Evolutionary conservation across 2,329 filamentous ascomycete species (phyloP).

Genomic region (Ascochyta rabiei): DNA sequence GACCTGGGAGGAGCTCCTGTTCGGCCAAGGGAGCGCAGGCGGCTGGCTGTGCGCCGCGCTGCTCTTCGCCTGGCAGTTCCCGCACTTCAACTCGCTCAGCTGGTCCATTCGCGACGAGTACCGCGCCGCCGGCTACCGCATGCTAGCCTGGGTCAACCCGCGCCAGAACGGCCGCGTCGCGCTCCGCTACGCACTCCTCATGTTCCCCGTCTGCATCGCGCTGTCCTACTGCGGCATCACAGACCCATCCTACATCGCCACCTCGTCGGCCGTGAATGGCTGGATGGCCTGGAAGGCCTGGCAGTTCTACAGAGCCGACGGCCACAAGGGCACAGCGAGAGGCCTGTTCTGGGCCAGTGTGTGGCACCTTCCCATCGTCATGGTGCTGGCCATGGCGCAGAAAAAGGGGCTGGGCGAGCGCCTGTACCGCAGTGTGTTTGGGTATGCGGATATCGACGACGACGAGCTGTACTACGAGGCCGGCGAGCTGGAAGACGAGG

Average conservation of each 20-base stretch:
- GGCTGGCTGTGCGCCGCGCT: slow-evolving; percentile 88
- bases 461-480: slow-evolving; percentile 44
- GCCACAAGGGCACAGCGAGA: slow-evolving; percentile 78
- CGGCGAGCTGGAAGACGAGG: slow-evolving; percentile 37
- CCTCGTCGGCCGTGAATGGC: slow-evolving; percentile 79
- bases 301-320: slow-evolving; percentile 79
- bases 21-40: slow-evolving; percentile 71
- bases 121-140: slow-evolving; percentile 68
- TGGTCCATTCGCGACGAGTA: slow-evolving; percentile 92
- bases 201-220: slow-evolving; percentile 83
- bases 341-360: slow-evolving; percentile 96
- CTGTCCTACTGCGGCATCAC: slow-evolving; percentile 82
- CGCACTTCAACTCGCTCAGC: slow-evolving; percentile 94
- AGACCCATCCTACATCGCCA: slow-evolving; percentile 81
- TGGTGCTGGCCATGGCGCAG: slow-evolving; percentile 88
- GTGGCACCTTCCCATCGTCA: slow-evolving; percentile 88
- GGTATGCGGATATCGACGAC: slow-evolving; percentile 38
- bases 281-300: slow-evolving; percentile 86
- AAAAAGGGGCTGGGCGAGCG: slow-evolving; percentile 74
- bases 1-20: slow-evolving; percentile 77
- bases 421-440: slow-evolving; percentile 40
- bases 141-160: slow-evolving; percentile 88
- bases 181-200: slow-evolving; percentile 81
- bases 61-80: slow-evolving; percentile 96
- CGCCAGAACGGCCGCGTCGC: slow-evolving; percentile 85